A percentile compares a stretch with the other conserved stretches of the same genome.
These are phyloP conservation scores for Escovopsis sp. DNA, from an alignment of 2,329 filamentous ascomycete species.

Conservation along the genomic window DNA sequence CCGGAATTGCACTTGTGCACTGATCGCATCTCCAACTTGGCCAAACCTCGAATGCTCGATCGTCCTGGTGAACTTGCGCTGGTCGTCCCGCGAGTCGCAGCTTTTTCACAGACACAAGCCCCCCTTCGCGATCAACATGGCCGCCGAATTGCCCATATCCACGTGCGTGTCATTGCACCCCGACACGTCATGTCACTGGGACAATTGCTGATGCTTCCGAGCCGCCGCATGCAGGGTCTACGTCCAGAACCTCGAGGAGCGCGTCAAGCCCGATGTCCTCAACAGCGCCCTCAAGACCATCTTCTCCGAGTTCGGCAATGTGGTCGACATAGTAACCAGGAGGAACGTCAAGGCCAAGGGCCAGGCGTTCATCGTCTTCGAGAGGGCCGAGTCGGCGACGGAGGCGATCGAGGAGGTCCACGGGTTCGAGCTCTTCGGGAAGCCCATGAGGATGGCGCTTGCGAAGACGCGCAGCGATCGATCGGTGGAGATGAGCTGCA, in stretches of 20 bases:
- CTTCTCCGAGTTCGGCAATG: slow-evolving; percentile 76
- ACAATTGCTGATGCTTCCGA: slow-evolving; percentile 21
- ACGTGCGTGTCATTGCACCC: slow-evolving; percentile 64
- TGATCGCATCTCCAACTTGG: no score
- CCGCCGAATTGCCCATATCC: slow-evolving; percentile 34
- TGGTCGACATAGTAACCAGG: slow-evolving; percentile 77
- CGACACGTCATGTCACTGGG: slow-evolving; percentile 36
- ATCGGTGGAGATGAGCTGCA: slow-evolving; percentile 60
- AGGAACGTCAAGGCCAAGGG: slow-evolving; percentile 84
- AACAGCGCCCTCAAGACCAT: slow-evolving; percentile 58
- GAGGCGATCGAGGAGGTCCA: slow-evolving; percentile 78
- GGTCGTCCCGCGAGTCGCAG: no score
- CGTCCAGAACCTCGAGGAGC: slow-evolving; percentile 79
- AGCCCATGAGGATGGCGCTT: slow-evolving; percentile 72
- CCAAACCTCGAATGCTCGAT: no score
- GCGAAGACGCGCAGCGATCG: slow-evolving; percentile 79
- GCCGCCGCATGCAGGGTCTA: slow-evolving; percentile 41
- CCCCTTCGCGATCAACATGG: slow-evolving; percentile 13
- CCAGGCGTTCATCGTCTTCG: slow-evolving; percentile 90
- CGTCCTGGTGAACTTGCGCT: no score
- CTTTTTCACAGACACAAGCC: neutral
- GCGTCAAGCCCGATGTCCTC: slow-evolving; percentile 66
- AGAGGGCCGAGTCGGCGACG: slow-evolving; percentile 60
- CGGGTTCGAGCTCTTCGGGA: slow-evolving; percentile 84
- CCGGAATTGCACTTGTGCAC: no score